Conservation (phyloP, 257 asterid species). For the Capsicum baccatum region DNA sequence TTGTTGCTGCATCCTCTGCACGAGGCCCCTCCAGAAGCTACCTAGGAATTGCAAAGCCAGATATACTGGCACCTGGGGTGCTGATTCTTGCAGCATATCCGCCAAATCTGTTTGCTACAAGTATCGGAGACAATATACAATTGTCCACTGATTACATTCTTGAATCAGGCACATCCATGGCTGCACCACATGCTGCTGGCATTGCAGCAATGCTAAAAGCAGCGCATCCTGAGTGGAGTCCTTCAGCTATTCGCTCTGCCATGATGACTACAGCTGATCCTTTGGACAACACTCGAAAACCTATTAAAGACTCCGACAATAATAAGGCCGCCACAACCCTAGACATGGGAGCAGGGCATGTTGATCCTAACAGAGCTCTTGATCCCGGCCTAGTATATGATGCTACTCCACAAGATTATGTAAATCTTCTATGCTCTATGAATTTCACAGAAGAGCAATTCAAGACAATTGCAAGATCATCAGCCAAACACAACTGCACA, state of each 20-base stretch:
- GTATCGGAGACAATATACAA: neutral
- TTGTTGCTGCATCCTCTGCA: neutral
- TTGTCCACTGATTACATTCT: constrained; percentile 25
- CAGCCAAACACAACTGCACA: constrained; percentile 32
- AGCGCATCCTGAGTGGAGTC: constrained; percentile 30
- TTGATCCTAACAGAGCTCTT: constrained; percentile 38
- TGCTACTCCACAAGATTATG: constrained; percentile 33
- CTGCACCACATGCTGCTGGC: constrained; percentile 31
- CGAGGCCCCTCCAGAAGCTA: constrained; percentile 29
- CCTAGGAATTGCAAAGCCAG: constrained; percentile 27
- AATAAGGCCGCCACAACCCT: constrained; percentile 30
- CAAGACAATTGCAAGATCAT: constrained; percentile 29
- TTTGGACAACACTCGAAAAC: constrained; percentile 31
- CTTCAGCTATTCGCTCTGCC: constrained; percentile 33
- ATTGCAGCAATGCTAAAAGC: constrained; percentile 33
- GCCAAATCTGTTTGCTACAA: neutral
- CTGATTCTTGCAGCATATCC: constrained; percentile 31
- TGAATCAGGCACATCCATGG: constrained; percentile 28
- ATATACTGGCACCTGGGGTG: constrained; percentile 28
- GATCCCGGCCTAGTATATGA: constrained; percentile 42
- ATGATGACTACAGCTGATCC: constrained; percentile 34
- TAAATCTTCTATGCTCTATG: constrained; percentile 41
- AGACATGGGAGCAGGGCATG: constrained; percentile 39
- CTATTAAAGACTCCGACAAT: constrained; percentile 22
- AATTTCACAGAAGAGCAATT: constrained; percentile 34